These are phyloP conservation scores for Coemansia reversa DNA, from an alignment of 192 early-diverging fungal species.

Conservation along the genomic window DNA sequence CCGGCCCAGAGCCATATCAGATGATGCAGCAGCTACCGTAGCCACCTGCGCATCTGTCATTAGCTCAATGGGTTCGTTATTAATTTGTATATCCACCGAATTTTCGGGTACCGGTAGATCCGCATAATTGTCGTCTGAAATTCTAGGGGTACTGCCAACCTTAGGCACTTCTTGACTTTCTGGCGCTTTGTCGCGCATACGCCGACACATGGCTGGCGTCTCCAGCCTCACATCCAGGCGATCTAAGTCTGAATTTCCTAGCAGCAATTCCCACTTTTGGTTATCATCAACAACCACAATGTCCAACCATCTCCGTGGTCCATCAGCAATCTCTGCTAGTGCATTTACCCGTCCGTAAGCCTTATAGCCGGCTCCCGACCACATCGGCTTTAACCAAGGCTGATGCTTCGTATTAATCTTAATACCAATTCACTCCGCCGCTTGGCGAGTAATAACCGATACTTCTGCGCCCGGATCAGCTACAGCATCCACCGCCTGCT, in stretches of 20 bases:
- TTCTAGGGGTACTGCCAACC: neutral
- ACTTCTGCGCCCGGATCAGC: too few species aligned
- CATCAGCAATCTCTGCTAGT: neutral
- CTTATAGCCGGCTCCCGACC: neutral
- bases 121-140: neutral
- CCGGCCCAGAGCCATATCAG: neutral
- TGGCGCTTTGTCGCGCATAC: neutral
- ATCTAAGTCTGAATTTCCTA: neutral
- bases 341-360: neutral
- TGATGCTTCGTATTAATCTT: neutral
- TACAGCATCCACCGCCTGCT: too few species aligned
- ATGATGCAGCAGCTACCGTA: too few species aligned
- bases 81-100: neutral
- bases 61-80: neutral
- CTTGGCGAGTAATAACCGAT: too few species aligned
- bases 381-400: neutral
- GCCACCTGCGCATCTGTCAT: neutral
- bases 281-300: neutral
- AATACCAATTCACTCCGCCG: too few species aligned
- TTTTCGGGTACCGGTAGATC: neutral
- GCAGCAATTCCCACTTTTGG: neutral
- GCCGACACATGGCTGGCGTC: neutral
- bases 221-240: neutral
- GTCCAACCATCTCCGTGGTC: neutral
- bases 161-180: too few species aligned